Evolutionary conservation across 805 yeast species (phyloP).

Genomic region (Wickerhamiella azyma): DNA sequence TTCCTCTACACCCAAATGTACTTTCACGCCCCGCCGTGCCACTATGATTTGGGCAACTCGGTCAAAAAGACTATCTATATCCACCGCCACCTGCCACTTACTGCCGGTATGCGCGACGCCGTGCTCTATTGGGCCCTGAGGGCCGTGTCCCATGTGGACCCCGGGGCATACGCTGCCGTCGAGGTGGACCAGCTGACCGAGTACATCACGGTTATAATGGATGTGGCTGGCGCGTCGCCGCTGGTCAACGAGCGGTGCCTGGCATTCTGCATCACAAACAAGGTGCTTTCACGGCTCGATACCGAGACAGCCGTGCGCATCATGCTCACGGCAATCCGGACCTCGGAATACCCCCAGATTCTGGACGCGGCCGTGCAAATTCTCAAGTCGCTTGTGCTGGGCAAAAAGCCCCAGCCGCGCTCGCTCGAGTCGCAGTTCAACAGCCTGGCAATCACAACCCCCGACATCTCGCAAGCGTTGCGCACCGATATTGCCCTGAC

Average conservation of each 20-base stretch:
- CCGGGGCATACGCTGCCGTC: constrained; percentile 22
- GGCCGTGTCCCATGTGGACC: constrained; percentile 17
- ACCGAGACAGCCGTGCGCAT: constrained; percentile 47
- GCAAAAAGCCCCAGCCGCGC: constrained; percentile 7
- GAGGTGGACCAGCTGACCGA: constrained; percentile 24
- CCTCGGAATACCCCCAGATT: constrained; percentile 52
- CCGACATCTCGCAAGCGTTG: constrained; percentile 8
- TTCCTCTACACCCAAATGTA: constrained; percentile 24
- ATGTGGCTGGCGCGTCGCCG: constrained; percentile 26
- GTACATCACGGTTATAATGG: constrained; percentile 32
- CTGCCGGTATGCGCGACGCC: constrained; percentile 26
- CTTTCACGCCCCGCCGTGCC: constrained; percentile 17
- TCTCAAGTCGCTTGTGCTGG: constrained; percentile 43
- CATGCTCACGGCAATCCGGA: constrained; percentile 45
- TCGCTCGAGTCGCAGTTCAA: background rate
- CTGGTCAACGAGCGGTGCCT: constrained; percentile 23
- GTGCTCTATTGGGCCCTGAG: constrained; percentile 26
- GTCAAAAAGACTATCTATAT: background rate
- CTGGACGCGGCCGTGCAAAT: constrained; percentile 51
- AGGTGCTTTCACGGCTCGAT: constrained; percentile 43
- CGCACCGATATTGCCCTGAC: constrained; percentile 12
- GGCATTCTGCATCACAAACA: constrained; percentile 48
- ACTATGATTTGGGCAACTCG: background rate
- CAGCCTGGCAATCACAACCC: background rate
- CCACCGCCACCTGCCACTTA: background rate